A percentile compares a stretch with the other conserved stretches of the same genome.
Evolutionary conservation across 257 asterid species (phyloP).

Genomic region (Sherardia arvensis): DNA sequence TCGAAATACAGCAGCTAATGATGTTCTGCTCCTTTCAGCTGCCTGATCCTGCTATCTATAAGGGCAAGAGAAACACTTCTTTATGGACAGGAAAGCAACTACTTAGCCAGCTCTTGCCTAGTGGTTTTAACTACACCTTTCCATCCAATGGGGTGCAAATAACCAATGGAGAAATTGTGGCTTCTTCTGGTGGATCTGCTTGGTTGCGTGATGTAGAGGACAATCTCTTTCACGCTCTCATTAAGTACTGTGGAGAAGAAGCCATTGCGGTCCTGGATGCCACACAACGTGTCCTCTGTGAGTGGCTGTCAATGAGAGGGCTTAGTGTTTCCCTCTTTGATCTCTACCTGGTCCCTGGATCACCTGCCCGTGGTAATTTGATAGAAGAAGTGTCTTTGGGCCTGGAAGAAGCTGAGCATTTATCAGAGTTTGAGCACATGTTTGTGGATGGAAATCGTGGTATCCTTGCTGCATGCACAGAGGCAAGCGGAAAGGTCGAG

Average conservation of each 20-base stretch:
- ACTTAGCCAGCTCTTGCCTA: slow-evolving; percentile 63
- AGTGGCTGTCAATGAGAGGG: slow-evolving; percentile 80
- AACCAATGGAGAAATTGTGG: slow-evolving; percentile 56
- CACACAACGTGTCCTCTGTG: slow-evolving; percentile 73
- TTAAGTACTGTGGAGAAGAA: slow-evolving; percentile 34
- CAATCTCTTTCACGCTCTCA: slow-evolving; percentile 51
- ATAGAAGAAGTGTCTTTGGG: slow-evolving; percentile 62
- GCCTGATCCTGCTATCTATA: slow-evolving; percentile 41
- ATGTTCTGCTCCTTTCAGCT: slow-evolving; percentile 49
- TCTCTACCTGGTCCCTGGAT: slow-evolving; percentile 59
- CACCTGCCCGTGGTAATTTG: slow-evolving; percentile 46
- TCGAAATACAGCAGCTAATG: slow-evolving; percentile 85
- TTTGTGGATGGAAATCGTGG: slow-evolving; percentile 45
- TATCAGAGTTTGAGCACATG: slow-evolving; percentile 40
- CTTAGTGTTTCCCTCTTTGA: slow-evolving; percentile 80
- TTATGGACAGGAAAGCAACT: slow-evolving; percentile 88
- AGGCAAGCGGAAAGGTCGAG: slow-evolving; percentile 26
- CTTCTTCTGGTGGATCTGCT: slow-evolving; percentile 50
- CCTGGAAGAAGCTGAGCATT: slow-evolving; percentile 61
- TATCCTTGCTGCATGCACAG: slow-evolving; percentile 45
- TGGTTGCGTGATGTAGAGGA: slow-evolving; percentile 63
- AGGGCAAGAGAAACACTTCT: slow-evolving; percentile 17
- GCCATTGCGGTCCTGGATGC: slow-evolving; percentile 43
- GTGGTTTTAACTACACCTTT: slow-evolving; percentile 37
- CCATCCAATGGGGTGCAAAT: slow-evolving; percentile 42